phyloP scores from a whole-genome alignment of 2,329 filamentous ascomycete genomes.

The Arachnomyces sp. region DNA sequence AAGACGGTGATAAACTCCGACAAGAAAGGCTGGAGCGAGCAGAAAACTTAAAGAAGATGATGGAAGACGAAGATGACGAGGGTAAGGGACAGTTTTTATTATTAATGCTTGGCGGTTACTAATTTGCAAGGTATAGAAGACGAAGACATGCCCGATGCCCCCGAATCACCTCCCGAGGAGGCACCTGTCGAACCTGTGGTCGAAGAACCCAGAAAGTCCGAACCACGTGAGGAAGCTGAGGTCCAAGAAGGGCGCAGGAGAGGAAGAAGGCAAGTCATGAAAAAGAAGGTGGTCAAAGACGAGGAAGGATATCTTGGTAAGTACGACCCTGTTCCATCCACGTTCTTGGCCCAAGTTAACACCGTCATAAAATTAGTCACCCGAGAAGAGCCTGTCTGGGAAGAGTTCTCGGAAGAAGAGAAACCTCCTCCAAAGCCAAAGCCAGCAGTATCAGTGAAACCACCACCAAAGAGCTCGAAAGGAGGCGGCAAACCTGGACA shows the following conservation, averaged over 20 bases:
- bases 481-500: slow-evolving; percentile 17
- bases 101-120: slow-evolving; percentile 12
- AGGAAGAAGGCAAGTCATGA: slow-evolving; percentile 72
- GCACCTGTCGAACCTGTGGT: slow-evolving; percentile 11
- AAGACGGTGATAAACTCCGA: slow-evolving; percentile 28
- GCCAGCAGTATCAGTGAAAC: slow-evolving; percentile 34
- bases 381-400: slow-evolving; percentile 76
- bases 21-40: slow-evolving; percentile 56
- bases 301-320: slow-evolving; percentile 83
- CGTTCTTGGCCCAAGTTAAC: slow-evolving; percentile 1
- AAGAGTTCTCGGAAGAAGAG: slow-evolving; percentile 90
- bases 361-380: slow-evolving; percentile 55
- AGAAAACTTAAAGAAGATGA: slow-evolving; percentile 63
- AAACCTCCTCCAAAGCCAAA: slow-evolving; percentile 45
- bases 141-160: slow-evolving; percentile 53
- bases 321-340: slow-evolving; percentile 20
- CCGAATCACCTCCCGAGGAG: slow-evolving; percentile 28
- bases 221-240: slow-evolving; percentile 12
- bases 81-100: slow-evolving; percentile 20
- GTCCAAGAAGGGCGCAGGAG: slow-evolving; percentile 53
- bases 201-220: slow-evolving; percentile 12
- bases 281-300: slow-evolving; percentile 79
- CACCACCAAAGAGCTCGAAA: background rate
- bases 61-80: slow-evolving; percentile 59
- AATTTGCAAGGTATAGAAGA: slow-evolving; percentile 35